Evolutionary conservation across 106 monocot species (phyloP).

Genomic region (Allium fistulosum): DNA sequence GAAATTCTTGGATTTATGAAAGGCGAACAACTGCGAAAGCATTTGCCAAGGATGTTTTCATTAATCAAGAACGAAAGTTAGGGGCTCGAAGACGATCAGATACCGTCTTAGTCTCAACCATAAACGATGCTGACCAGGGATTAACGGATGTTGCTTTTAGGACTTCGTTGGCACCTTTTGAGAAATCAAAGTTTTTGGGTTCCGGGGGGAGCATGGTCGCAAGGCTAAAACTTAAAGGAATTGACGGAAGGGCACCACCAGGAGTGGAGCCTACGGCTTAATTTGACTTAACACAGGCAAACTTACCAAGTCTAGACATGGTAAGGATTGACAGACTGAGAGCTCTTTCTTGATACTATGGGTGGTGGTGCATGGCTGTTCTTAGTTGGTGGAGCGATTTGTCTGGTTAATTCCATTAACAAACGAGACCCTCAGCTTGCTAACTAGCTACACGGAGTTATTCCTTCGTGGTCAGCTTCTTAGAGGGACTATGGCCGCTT

Average conservation of each 20-base stretch:
- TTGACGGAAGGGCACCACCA: constrained; percentile 16
- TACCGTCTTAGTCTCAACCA: constrained; percentile 69
- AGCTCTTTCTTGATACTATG: constrained; percentile 75
- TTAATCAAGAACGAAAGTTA: constrained; percentile 80
- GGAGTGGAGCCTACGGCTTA: constrained; percentile 12
- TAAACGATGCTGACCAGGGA: constrained; percentile 58
- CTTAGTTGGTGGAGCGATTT: constrained; percentile 44
- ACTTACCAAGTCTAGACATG: constrained; percentile 8
- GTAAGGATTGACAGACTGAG: constrained; percentile 25
- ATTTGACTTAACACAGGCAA: constrained; percentile 13
- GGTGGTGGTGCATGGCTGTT: constrained; percentile 81
- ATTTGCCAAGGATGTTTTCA: constrained; percentile 82
- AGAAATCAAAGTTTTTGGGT: constrained; percentile 32
- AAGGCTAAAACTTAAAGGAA: constrained; percentile 23
- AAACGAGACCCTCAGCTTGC: constrained; percentile 23
- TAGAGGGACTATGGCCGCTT: constrained; percentile 83
- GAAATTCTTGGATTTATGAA: constrained; percentile 19
- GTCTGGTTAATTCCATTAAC: constrained; percentile 34
- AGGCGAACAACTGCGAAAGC: constrained; percentile 15
- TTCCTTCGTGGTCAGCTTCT: constrained; percentile 61
- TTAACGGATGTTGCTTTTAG: constrained; percentile 45
- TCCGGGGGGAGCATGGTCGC: constrained; percentile 26
- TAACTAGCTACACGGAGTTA: constrained; percentile 4
- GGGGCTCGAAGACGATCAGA: constrained; percentile 72
- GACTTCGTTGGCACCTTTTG: constrained; percentile 29